Base-by-base conservation (phyloP, 192 early-diverging fungal species). In the Mortierella antarctica region DNA sequence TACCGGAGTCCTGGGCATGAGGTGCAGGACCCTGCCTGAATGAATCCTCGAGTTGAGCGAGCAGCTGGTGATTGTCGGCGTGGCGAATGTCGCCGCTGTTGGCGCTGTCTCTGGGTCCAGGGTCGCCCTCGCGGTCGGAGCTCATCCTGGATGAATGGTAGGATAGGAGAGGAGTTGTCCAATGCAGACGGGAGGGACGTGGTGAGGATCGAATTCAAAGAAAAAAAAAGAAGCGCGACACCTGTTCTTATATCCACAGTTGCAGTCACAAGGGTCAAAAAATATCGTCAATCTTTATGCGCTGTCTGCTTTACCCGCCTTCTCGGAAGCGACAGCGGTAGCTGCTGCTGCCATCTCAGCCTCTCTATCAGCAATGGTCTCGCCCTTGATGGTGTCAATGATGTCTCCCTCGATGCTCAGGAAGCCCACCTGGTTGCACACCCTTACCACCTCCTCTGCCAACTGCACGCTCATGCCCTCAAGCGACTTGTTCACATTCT, bases 401-500 rank as follows among this genome's bases (percentile, higher is more conserved):
- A 85, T 82, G 31, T 77, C 74, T 39, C 67, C 74, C 49, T 85
- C 84, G 42, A 85, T 78, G 49, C 76, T 70, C 59, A 90, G 70
- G 65, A 98, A 92, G 23, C 91, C 90, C 60, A 91, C 93, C 39
- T 93, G 84, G 21, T 88, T 89, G 61, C 94, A 95, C 14, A 90
- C 82, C 39, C 89, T 70, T 18, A 98, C 86, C n/a, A 95, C 77
- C 57, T 87, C 83, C 83, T 97, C 94, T 7, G 92, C 95, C 67
- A 95, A 89, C 21, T 91, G 84, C 0, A 91, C 88, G 6, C 82
- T 66, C 61, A 94, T 88, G 7, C 83, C 88, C 39, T 89, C 91
- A 44, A 99, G 81, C 40, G 89, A 92, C 45, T 88, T 91, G 82
- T 99, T 97, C 50, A 99, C 92, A 46, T 91, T 91, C 9, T 93